Percentiles rank a stretch among this genome's conserved stretches.
phyloP scores from a whole-genome alignment of 305 asterid genomes.

The Plantago coronopus region DNA sequence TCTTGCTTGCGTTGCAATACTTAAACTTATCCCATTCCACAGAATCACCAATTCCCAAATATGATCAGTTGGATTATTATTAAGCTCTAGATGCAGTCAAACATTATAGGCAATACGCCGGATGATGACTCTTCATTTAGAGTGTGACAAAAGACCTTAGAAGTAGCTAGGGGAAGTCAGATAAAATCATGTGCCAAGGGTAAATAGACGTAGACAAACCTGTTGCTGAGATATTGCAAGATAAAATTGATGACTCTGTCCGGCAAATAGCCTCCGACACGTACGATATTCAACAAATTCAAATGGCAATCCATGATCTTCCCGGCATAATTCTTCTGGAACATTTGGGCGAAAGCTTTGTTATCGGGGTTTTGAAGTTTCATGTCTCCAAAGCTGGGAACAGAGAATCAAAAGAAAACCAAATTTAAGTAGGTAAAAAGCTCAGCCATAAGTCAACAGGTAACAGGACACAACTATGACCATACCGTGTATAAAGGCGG shows the following conservation, averaged over 20 bases:
- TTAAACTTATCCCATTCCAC: too few relatives aligned
- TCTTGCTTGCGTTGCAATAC: too few relatives aligned
- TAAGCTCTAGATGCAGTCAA: too few relatives aligned
- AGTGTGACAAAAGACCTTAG: too few relatives aligned
- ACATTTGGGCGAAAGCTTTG: constrained; percentile 91
- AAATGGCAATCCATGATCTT: constrained; percentile 92
- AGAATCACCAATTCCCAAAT: too few relatives aligned
- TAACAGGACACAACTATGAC: constrained; percentile 18
- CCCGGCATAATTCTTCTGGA: constrained; percentile 92
- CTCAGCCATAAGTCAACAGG: background rate
- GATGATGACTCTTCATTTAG: too few relatives aligned
- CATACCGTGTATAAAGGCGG: constrained; percentile 86
- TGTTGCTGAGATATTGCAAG: constrained; percentile 84
- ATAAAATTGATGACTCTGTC: constrained; percentile 95
- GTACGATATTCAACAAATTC: constrained; percentile 75
- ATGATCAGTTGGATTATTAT: too few relatives aligned
- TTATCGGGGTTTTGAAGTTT: constrained; percentile 90
- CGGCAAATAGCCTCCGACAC: constrained; percentile 88
- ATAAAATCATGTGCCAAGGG: constrained; percentile 5
- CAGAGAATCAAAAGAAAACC: constrained; percentile 13
- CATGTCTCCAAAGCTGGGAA: constrained; percentile 81
- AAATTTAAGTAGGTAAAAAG: constrained; percentile 7
- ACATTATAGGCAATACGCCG: too few relatives aligned
- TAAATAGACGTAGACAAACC: constrained; percentile 43
- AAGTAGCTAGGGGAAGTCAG: background rate